Evolutionary conservation across 257 asterid species (phyloP).

Genomic region (Primulina eburnea): DNA sequence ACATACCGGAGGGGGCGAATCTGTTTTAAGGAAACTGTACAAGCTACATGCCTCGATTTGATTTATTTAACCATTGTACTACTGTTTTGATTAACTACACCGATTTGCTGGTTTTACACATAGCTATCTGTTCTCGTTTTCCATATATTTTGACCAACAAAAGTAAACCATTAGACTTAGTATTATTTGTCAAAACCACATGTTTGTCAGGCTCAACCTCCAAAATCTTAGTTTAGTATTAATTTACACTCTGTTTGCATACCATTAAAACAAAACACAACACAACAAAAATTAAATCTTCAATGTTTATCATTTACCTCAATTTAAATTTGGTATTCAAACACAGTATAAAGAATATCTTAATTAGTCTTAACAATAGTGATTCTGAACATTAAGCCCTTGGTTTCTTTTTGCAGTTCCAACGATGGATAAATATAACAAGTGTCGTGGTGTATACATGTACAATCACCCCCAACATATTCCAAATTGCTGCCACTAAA

Average conservation of each 20-base stretch:
- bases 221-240: neutral
- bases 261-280: neutral
- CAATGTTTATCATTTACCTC: neutral
- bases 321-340: neutral
- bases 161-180: neutral
- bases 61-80: no score
- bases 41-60: no score
- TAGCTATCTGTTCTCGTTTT: no score
- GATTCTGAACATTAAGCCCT: neutral
- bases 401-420: neutral
- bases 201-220: conserved; percentile 23
- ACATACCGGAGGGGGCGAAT: no score
- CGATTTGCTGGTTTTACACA: no score
- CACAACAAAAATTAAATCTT: neutral
- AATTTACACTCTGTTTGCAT: neutral
- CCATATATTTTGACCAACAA: no score
- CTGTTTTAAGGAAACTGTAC: no score
- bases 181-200: conserved; percentile 35
- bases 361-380: neutral
- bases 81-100: no score
- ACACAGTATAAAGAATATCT: neutral
- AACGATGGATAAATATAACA: neutral
- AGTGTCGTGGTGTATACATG: conserved; percentile 6
- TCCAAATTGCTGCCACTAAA: conserved; percentile 34
- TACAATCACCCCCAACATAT: conserved; percentile 14